A percentile compares a stretch with the other conserved stretches of the same genome.
These are phyloP conservation scores for Aspergillus baeticus DNA, from an alignment of 495 filamentous ascomycete species.

Conservation along the genomic window DNA sequence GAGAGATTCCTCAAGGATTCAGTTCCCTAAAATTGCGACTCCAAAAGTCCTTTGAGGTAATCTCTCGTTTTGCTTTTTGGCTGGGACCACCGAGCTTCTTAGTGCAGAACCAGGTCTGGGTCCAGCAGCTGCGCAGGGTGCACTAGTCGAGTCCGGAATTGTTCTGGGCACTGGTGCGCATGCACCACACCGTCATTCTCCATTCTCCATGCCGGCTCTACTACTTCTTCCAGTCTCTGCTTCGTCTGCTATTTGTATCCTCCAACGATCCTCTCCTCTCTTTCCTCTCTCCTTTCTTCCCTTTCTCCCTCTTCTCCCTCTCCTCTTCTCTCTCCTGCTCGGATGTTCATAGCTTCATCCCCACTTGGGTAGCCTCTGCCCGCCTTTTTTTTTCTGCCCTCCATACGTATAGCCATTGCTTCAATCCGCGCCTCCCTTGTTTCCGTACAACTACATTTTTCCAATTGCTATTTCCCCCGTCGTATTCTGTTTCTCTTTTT, in stretches of 20 bases:
- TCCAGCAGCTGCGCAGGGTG: slow-evolving; percentile 13
- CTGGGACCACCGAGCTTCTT: slow-evolving; percentile 16
- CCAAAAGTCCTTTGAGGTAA: background rate
- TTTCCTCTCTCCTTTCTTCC: slow-evolving; percentile 11
- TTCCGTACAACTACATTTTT: slow-evolving; percentile 16
- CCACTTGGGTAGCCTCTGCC: slow-evolving; percentile 9
- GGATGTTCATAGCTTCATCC: slow-evolving; percentile 15
- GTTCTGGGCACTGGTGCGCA: slow-evolving; percentile 14
- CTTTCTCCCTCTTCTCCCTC: slow-evolving; percentile 14
- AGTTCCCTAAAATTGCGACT: slow-evolving; percentile 1
- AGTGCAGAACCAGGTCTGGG: slow-evolving; percentile 17
- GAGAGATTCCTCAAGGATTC: background rate
- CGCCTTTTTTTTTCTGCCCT: slow-evolving; percentile 14
- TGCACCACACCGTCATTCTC: slow-evolving; percentile 6
- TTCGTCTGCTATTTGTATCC: slow-evolving; percentile 20
- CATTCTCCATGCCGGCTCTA: background rate
- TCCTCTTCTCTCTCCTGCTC: slow-evolving; percentile 11
- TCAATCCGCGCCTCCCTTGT: slow-evolving; percentile 19
- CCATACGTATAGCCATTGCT: slow-evolving; percentile 19
- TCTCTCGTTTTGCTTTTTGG: slow-evolving; percentile 7
- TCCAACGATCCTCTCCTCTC: slow-evolving; percentile 20
- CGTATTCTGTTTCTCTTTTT: background rate
- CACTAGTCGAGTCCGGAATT: slow-evolving; percentile 14
- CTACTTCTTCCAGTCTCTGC: background rate
- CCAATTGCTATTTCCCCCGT: slow-evolving; percentile 3